These are phyloP conservation scores for Ziziphus jujuba DNA, from an alignment of 306 rosid species.

Conservation along the genomic window DNA sequence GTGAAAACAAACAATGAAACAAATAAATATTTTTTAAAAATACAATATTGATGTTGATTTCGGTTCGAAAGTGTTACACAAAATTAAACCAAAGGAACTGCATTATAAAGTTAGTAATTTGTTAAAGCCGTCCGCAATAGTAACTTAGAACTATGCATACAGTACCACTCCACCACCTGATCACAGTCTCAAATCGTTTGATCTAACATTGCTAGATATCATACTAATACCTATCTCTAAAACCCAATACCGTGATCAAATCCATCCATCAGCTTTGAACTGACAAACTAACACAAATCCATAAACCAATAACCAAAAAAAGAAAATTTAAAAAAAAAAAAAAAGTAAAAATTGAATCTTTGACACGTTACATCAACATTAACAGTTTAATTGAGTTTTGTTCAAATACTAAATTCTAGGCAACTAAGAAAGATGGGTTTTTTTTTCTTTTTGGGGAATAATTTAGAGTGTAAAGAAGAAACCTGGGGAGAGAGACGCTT, in stretches of 20 bases:
- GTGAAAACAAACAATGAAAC: neutral
- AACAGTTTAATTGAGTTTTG: too few relatives aligned
- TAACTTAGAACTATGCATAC: neutral
- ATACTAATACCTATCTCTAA: too few relatives aligned
- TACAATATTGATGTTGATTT: neutral
- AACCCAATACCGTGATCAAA: neutral
- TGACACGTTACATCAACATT: neutral
- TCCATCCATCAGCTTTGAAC: neutral
- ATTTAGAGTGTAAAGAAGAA: conserved; percentile 3
- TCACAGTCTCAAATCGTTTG: too few relatives aligned
- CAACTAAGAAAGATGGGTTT: neutral
- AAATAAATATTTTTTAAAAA: neutral
- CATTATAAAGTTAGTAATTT: neutral
- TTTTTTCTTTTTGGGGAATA: neutral
- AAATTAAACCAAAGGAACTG: neutral
- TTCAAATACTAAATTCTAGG: neutral
- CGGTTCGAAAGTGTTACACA: neutral
- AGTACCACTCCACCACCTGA: neutral
- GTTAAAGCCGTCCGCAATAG: too few relatives aligned
- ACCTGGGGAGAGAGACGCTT: conserved; percentile 98
- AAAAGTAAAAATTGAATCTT: neutral
- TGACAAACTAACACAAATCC: neutral
- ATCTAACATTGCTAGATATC: too few relatives aligned
- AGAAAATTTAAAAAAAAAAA: conserved; percentile 14
- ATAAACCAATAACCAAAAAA: neutral